Evolutionary conservation across 176 grass and related monocot genomes (phyloP).

Genomic region (Rhynchospora pubera): DNA sequence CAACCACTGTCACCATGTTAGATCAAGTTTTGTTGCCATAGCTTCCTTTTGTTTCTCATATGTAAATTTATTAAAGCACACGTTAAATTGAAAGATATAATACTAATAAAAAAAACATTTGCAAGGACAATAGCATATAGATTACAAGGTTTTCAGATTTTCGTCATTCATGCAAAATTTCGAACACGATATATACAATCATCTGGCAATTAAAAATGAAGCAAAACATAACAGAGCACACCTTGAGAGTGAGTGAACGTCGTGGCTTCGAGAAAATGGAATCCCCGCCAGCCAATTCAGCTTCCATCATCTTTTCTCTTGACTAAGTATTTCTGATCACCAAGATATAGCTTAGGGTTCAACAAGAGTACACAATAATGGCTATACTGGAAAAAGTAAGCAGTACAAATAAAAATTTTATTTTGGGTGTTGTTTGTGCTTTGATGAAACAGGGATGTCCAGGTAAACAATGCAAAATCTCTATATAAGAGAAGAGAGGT

Average conservation of each 20-base stretch:
- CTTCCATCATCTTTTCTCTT: neutral
- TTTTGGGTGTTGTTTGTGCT: neutral
- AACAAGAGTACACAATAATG: neutral
- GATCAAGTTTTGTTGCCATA: neutral
- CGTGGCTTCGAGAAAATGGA: neutral
- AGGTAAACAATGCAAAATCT: neutral
- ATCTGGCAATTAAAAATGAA: no score
- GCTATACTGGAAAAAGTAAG: neutral
- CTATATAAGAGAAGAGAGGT: constrained; percentile 6
- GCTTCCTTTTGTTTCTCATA: neutral
- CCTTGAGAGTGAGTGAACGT: constrained; percentile 11
- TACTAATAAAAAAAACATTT: no score
- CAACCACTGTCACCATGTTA: neutral
- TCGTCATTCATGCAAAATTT: no score
- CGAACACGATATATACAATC: no score
- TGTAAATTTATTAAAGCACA: neutral
- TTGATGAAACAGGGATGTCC: no score
- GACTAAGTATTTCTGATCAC: neutral
- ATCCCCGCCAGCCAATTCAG: neutral
- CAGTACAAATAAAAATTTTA: neutral
- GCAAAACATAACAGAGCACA: neutral
- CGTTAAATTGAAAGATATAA: no score
- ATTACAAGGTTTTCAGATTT: no score
- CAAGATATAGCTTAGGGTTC: neutral
- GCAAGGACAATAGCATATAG: no score